A percentile compares a stretch with the other conserved stretches of the same genome.
phyloP scores from a whole-genome alignment of 1,284 basidiomycete species.

The Nidula niveotomentosa region DNA sequence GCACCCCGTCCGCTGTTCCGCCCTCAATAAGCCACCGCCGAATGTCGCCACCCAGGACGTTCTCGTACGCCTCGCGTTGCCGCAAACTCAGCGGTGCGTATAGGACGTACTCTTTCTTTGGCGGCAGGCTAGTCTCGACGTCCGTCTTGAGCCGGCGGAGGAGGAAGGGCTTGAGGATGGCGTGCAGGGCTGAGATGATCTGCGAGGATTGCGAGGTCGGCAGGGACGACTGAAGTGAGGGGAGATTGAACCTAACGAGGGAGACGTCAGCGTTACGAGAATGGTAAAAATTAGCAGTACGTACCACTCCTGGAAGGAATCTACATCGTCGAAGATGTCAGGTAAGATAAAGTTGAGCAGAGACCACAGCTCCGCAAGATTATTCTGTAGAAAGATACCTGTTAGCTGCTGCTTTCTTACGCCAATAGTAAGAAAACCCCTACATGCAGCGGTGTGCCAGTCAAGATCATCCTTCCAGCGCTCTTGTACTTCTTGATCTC shows the following conservation, averaged over 20 bases:
- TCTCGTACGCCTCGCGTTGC: constrained; percentile 61
- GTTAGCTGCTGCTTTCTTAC: constrained; percentile 51
- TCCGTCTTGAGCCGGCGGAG: constrained; percentile 90
- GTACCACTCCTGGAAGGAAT: constrained; percentile 90
- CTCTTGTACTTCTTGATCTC: constrained; percentile 90
- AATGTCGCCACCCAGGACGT: constrained; percentile 68
- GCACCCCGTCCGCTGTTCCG: constrained; percentile 22
- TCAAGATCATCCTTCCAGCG: constrained; percentile 89
- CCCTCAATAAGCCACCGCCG: constrained; percentile 61
- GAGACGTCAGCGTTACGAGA: not conserved
- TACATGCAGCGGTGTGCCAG: constrained; percentile 92
- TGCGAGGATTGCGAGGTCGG: constrained; percentile 59
- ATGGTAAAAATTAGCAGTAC: constrained; percentile 42
- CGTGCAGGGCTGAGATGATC: constrained; percentile 84
- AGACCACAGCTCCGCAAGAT: constrained; percentile 92
- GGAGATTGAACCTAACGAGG: constrained; percentile 68
- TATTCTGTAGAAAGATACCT: constrained; percentile 98
- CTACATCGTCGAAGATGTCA: constrained; percentile 88
- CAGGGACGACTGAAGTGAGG: constrained; percentile 58
- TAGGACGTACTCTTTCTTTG: constrained; percentile 96
- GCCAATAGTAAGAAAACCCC: constrained; percentile 20
- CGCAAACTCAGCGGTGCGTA: constrained; percentile 77
- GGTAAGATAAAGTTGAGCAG: constrained; percentile 94
- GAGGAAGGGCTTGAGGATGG: constrained; percentile 95
- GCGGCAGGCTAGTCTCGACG: constrained; percentile 82